Base-by-base conservation (phyloP, 208 protist species). In the Wallacemonas sp. region DNA sequence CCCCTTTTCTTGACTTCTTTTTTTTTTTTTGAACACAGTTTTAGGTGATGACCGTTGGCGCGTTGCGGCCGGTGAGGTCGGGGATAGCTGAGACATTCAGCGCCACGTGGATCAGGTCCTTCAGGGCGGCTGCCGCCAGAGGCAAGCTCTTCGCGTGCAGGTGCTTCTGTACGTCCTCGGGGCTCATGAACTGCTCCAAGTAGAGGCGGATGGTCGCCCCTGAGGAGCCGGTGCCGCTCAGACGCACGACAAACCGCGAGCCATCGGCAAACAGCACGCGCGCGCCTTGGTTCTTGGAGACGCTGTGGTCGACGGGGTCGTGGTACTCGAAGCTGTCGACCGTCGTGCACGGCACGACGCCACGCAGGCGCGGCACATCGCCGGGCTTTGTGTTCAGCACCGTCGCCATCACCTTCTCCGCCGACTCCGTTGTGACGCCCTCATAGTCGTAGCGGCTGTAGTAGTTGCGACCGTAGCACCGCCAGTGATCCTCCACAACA, bases 361-460 rank as follows among this genome's bases (percentile, higher is more conserved):
- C 81, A 62, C 55, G 55, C 31, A 92, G 78, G 18, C 39, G 14
- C 8, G 84, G 82, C 32, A 91, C 74, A 20, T 89, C 73, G 14
- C 46, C 61, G 11, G 76, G 48, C 5, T 23, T 32, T 0, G 66
- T 74, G 7, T 28, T 45, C 29, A 72, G 39, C 2, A 98, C 67
- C 16, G 70, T 71, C 57, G 73, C 71, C 87, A 99, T 97, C 68
- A 99, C 89, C 25, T 80, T 68, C 7, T 92, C 75, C 11, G 97
- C 97, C 23, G 70, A 76, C 2, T 91, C 86, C 2, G 76, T 74
- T n/a, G 84, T 78, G 14, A 98, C 86, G 44, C 91, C 85, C 76
- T 99, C 98, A 79, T 98, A 99, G 71, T 99, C 98, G 79, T 99
- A 99, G 41, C 96, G 85, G 38, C 77, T 76, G 78, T 98, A 99